phyloP scores from a whole-genome alignment of 75 land plant genomes.

The Isoetes taiwanensis region DNA sequence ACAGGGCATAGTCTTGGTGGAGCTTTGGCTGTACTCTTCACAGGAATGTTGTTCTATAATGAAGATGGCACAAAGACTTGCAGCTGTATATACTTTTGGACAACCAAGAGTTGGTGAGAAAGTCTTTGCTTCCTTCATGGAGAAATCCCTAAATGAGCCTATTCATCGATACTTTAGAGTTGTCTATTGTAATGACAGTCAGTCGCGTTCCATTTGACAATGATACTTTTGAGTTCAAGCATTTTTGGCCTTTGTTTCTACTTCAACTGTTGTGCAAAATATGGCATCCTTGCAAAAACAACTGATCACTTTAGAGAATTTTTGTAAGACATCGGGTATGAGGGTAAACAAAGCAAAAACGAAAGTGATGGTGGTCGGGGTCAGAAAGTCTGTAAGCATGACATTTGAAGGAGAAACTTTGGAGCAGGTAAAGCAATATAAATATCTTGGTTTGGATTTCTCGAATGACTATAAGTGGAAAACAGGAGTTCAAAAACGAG shows the following conservation, averaged over 20 bases:
- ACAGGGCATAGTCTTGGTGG: conserved; percentile 37
- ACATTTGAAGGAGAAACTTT: too few species aligned
- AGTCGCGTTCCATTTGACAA: conserved; percentile 43
- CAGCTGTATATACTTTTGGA: conserved; percentile 16
- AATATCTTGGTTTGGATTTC: too few species aligned
- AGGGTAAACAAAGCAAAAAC: too few species aligned
- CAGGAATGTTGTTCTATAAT: conserved; percentile 8
- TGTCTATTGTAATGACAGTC: conserved; percentile 39
- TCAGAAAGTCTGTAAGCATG: too few species aligned
- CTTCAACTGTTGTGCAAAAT: too few species aligned
- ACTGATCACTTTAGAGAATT: too few species aligned
- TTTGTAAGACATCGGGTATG: too few species aligned
- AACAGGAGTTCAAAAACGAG: too few species aligned
- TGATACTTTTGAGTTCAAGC: conserved; percentile 33
- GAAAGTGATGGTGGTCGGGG: too few species aligned
- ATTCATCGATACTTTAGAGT: conserved; percentile 28
- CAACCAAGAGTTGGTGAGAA: conserved; percentile 29
- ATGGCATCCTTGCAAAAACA: too few species aligned
- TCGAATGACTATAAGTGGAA: too few species aligned
- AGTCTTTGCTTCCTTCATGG: conserved; percentile 11
- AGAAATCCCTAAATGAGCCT: not conserved
- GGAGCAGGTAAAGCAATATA: too few species aligned
- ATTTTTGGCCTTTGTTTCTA: conserved; percentile 38
- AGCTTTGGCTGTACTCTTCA: conserved; percentile 15
- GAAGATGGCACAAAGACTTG: conserved; percentile 7